Percentiles rank a stretch among this genome's conserved stretches.
Conservation (phyloP, 2,329 filamentous ascomycete genomes). For the Xylaria sp. region DNA sequence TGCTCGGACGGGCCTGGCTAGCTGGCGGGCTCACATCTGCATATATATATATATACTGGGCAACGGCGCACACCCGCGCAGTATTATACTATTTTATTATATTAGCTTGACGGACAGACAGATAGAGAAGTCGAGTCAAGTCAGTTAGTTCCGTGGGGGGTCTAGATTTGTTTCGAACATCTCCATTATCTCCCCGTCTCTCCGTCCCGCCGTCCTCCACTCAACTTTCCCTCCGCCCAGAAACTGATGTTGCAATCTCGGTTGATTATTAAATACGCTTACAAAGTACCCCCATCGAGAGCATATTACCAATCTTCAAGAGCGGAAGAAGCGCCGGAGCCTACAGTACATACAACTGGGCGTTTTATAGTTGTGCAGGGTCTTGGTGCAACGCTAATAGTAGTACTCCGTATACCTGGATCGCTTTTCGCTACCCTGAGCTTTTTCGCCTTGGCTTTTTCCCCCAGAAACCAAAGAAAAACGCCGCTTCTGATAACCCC, state of each 20-base stretch:
- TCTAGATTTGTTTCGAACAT: conserved; percentile 22
- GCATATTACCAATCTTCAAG: conserved; percentile 32
- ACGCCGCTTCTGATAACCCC: conserved; percentile 28
- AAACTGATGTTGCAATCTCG: conserved; percentile 37
- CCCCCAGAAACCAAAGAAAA: neutral
- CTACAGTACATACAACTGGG: no score
- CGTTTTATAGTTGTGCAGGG: neutral
- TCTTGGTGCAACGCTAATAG: neutral
- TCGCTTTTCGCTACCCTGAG: conserved; percentile 18
- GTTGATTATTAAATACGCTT: conserved; percentile 37
- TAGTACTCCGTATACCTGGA: neutral
- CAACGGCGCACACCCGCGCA: conserved; percentile 4
- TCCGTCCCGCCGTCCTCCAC: neutral
- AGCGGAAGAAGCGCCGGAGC: neutral
- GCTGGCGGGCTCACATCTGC: conserved; percentile 3
- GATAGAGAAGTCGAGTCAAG: no score
- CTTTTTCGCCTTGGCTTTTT: neutral
- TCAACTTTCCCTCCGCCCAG: neutral
- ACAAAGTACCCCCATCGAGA: conserved; percentile 33
- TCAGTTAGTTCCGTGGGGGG: conserved; percentile 11
- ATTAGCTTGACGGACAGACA: no score
- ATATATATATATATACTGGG: neutral
- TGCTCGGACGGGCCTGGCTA: neutral
- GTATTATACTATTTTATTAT: neutral
- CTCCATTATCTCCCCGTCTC: neutral